These are phyloP conservation scores for Paramecium tetraurelia DNA, from an alignment of 73 alveolate species.

Conservation along the genomic window DNA sequence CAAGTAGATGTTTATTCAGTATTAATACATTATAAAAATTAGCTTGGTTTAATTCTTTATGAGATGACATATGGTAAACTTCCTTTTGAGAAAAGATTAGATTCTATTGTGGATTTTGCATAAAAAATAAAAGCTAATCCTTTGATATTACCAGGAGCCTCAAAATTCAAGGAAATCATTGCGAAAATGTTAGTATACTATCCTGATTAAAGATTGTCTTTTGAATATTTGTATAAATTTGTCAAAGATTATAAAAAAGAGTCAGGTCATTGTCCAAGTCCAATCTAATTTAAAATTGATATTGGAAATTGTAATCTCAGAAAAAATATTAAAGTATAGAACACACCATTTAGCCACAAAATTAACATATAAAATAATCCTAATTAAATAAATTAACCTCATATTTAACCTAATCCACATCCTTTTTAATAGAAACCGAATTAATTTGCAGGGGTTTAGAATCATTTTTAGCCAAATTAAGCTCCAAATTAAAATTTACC, in stretches of 20 bases:
- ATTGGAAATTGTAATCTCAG: too few relatives aligned
- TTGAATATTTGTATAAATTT: not conserved
- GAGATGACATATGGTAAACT: not conserved
- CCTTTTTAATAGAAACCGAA: too few relatives aligned
- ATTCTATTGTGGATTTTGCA: not conserved
- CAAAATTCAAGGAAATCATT: not conserved
- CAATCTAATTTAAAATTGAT: not conserved
- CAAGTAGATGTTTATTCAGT: not conserved
- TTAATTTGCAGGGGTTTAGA: too few relatives aligned
- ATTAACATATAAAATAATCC: too few relatives aligned
- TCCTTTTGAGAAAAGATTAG: not conserved
- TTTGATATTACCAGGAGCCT: not conserved
- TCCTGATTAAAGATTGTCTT: not conserved
- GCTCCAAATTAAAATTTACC: too few relatives aligned
- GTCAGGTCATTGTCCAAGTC: not conserved
- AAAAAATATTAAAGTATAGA: too few relatives aligned
- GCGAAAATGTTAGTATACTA: not conserved
- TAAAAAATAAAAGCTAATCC: not conserved
- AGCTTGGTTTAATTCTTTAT: not conserved
- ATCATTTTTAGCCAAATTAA: too few relatives aligned
- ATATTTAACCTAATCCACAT: too few relatives aligned
- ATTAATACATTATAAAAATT: not conserved
- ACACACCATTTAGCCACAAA: too few relatives aligned
- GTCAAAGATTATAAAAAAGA: too few relatives aligned
- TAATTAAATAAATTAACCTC: too few relatives aligned